Conservation (phyloP, 164 flowering plant species). For the Berberis vulgaris region DNA sequence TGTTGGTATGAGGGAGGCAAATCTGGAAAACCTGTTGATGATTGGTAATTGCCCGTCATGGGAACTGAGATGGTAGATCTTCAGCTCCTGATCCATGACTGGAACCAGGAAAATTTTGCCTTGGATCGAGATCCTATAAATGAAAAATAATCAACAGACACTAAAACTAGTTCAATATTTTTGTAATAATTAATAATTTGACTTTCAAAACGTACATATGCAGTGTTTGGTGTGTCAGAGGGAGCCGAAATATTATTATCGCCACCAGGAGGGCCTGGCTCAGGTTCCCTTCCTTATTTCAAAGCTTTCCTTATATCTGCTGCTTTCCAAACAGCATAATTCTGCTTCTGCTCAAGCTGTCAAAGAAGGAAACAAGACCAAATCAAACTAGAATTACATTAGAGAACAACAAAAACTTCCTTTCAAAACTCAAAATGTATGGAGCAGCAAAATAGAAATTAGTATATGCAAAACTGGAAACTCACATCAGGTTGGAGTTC, state of each 20-base stretch:
- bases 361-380: constrained; percentile 1
- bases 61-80: too few relatives aligned
- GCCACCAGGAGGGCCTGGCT: constrained; percentile 79
- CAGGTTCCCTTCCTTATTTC: constrained; percentile 93
- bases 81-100: too few relatives aligned
- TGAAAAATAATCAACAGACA: background rate
- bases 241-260: constrained; percentile 37
- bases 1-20: background rate
- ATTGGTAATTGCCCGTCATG: too few relatives aligned
- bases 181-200: too few relatives aligned
- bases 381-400: background rate
- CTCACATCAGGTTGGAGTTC: constrained; percentile 88
- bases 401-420: background rate
- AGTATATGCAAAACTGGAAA: constrained; percentile 8
- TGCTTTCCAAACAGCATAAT: constrained; percentile 99
- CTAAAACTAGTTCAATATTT: background rate
- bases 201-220: constrained; percentile 40
- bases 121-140: constrained; percentile 52
- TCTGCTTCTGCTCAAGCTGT: constrained; percentile 94
- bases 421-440: background rate
- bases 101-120: constrained; percentile 18
- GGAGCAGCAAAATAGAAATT: background rate
- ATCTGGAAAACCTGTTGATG: too few relatives aligned
- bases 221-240: constrained; percentile 17
- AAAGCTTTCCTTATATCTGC: constrained; percentile 95